phyloP scores from a whole-genome alignment of 2,329 filamentous ascomycete genomes.

The Sporothrix dimorphospora region DNA sequence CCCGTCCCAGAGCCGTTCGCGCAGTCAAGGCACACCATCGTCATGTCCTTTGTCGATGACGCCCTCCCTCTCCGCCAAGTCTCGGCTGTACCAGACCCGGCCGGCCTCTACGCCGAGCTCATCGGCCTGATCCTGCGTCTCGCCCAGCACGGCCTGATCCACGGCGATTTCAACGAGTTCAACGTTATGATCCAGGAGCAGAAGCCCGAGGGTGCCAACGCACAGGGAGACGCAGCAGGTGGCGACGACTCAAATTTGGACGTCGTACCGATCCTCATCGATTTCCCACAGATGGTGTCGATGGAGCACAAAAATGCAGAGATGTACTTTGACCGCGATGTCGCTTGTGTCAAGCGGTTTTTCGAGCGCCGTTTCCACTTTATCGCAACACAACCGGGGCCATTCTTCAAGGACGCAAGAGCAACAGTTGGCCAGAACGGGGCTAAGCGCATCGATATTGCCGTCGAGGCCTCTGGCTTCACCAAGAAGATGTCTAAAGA shows the following conservation, averaged over 20 bases:
- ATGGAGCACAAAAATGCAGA: conserved; percentile 92
- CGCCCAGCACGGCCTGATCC: conserved; percentile 85
- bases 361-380: conserved; percentile 91
- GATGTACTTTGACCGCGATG: conserved; percentile 96
- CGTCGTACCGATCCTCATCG: conserved; percentile 83
- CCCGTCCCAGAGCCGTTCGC: conserved; percentile 85
- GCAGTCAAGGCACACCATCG: conserved; percentile 91
- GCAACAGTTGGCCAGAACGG: conserved; percentile 70
- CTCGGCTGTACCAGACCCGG: conserved; percentile 78
- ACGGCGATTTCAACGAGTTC: conserved; percentile 99
- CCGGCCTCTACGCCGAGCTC: conserved; percentile 85
- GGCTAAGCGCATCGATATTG: conserved; percentile 75
- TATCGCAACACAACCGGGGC: conserved; percentile 76
- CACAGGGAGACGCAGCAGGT: conserved; percentile 31
- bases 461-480: conserved; percentile 91
- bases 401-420: conserved; percentile 81
- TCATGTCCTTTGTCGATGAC: conserved; percentile 94
- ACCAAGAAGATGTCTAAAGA: conserved; percentile 97
- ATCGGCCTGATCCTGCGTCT: conserved; percentile 84
- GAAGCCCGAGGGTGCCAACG: conserved; percentile 51
- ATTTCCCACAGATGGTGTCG: conserved; percentile 98
- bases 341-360: conserved; percentile 92
- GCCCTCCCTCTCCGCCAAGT: conserved; percentile 92
- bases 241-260: neutral
- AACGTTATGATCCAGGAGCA: conserved; percentile 92